Conservation (phyloP, 2,329 filamentous ascomycete genomes). For the Fusarium tjaetaba region DNA sequence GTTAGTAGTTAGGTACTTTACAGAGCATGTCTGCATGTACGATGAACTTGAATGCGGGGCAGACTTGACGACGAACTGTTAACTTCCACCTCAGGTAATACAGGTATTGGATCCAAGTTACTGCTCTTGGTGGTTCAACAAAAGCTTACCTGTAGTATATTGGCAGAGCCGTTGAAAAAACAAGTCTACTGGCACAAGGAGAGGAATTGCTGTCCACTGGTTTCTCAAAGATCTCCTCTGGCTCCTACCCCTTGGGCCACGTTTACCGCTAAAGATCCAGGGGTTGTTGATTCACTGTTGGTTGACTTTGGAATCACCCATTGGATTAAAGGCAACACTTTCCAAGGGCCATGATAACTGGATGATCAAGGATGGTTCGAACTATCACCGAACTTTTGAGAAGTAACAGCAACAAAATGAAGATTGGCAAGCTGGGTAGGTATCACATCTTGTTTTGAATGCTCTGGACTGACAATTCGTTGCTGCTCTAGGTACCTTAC, state of each 20-base stretch:
- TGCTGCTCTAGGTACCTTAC: neutral
- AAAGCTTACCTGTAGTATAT: neutral
- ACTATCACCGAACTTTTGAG: neutral
- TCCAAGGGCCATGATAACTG: neutral
- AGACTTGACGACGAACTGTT: neutral
- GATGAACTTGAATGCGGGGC: constrained; percentile 23
- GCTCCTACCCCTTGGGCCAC: neutral
- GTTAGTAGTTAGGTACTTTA: neutral
- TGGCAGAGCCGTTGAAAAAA: neutral
- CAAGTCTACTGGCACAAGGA: neutral
- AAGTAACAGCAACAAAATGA: neutral
- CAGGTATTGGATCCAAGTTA: neutral
- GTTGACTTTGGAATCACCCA: neutral
- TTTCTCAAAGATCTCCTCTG: neutral
- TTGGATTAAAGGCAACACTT: neutral
- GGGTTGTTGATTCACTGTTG: neutral
- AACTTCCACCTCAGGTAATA: neutral
- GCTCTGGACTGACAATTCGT: neutral
- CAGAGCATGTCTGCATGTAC: neutral
- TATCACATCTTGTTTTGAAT: neutral
- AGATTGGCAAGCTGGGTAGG: neutral
- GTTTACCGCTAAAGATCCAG: constrained; percentile 14
- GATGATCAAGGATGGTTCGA: neutral
- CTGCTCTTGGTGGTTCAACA: neutral
- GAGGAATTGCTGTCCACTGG: neutral